These are phyloP conservation scores for Paxillus involutus DNA, from an alignment of 768 basidiomycete genomes.

Conservation along the genomic window DNA sequence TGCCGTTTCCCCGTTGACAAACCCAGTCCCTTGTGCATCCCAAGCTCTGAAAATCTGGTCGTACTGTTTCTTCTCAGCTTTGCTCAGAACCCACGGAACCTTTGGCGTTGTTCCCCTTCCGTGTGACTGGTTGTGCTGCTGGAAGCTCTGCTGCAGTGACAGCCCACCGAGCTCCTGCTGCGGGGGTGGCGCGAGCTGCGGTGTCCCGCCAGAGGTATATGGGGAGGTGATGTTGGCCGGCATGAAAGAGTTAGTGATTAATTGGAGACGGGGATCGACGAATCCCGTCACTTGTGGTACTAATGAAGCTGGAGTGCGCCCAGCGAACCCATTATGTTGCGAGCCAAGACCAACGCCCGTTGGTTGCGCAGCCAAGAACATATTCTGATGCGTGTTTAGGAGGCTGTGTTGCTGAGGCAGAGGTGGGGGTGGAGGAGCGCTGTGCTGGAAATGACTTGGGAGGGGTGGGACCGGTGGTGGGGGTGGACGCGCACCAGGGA, in stretches of 20 bases:
- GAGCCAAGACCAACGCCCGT: slow-evolving; percentile 25
- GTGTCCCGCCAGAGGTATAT: slow-evolving; percentile 57
- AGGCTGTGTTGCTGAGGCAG: slow-evolving; percentile 46
- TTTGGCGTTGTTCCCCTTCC: slow-evolving; percentile 64
- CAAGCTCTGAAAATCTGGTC: slow-evolving; percentile 97
- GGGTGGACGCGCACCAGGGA: slow-evolving; percentile 34
- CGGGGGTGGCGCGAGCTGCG: slow-evolving; percentile 58
- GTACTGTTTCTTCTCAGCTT: slow-evolving; percentile 94
- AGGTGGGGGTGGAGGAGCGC: slow-evolving; percentile 32
- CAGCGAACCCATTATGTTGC: slow-evolving; percentile 48
- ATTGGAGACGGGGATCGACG: slow-evolving; percentile 77
- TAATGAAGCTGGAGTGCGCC: slow-evolving; percentile 44
- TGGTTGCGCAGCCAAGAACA: slow-evolving; percentile 16
- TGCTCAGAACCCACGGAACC: slow-evolving; percentile 84
- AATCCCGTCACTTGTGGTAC: slow-evolving; percentile 78
- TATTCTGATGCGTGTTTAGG: slow-evolving; percentile 48
- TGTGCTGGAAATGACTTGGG: slow-evolving; percentile 60
- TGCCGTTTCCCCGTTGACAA: slow-evolving; percentile 82
- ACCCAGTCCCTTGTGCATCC: slow-evolving; percentile 80
- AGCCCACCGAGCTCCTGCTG: slow-evolving; percentile 55
- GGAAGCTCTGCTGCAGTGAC: slow-evolving; percentile 80
- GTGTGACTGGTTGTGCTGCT: slow-evolving; percentile 79
- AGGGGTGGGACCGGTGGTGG: slow-evolving; percentile 67
- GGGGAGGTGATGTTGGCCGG: slow-evolving; percentile 66
- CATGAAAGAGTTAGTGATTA: slow-evolving; percentile 94